A percentile compares a stretch with the other conserved stretches of the same genome.
These are phyloP conservation scores for Phaeosphaeria sp. DNA, from an alignment of 2,329 filamentous ascomycete genomes.

Conservation along the genomic window DNA sequence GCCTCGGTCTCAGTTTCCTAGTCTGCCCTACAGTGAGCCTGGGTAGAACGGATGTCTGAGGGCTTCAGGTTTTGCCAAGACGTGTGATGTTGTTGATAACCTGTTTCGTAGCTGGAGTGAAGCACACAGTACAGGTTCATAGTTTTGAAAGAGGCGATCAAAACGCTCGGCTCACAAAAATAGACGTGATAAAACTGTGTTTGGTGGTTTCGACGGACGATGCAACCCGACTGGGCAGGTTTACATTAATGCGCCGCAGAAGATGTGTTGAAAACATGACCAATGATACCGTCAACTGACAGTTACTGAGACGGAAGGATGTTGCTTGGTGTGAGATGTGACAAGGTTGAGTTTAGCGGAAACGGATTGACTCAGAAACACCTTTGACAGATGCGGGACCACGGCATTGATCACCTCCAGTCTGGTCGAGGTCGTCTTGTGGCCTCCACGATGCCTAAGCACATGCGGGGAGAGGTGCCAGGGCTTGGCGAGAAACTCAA, in stretches of 20 bases:
- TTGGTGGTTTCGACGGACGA: constrained; percentile 22
- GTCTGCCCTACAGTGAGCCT: constrained; percentile 4
- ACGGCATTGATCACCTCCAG: not conserved
- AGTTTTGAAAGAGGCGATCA: constrained; percentile 6
- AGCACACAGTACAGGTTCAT: constrained; percentile 19
- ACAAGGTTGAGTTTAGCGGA: constrained; percentile 4
- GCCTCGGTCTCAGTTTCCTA: too few species aligned
- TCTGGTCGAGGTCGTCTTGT: constrained; percentile 8
- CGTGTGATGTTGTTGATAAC: constrained; percentile 18
- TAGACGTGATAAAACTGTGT: constrained; percentile 20
- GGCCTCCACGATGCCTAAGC: constrained; percentile 23
- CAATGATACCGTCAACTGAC: constrained; percentile 9
- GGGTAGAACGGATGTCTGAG: constrained; percentile 24
- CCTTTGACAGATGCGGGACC: not conserved
- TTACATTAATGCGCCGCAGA: constrained; percentile 4
- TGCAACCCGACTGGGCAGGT: not conserved
- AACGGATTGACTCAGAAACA: constrained; percentile 6
- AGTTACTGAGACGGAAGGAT: constrained; percentile 19
- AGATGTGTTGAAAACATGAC: constrained; percentile 7
- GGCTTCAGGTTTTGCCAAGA: constrained; percentile 41
- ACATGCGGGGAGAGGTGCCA: constrained; percentile 19
- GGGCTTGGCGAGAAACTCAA: constrained; percentile 36
- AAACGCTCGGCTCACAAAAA: constrained; percentile 37
- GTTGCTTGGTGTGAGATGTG: constrained; percentile 5
- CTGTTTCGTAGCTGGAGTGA: constrained; percentile 23